Evolutionary conservation across 1,284 basidiomycete genomes (phyloP).

Genomic region (Lentinus polychrous): DNA sequence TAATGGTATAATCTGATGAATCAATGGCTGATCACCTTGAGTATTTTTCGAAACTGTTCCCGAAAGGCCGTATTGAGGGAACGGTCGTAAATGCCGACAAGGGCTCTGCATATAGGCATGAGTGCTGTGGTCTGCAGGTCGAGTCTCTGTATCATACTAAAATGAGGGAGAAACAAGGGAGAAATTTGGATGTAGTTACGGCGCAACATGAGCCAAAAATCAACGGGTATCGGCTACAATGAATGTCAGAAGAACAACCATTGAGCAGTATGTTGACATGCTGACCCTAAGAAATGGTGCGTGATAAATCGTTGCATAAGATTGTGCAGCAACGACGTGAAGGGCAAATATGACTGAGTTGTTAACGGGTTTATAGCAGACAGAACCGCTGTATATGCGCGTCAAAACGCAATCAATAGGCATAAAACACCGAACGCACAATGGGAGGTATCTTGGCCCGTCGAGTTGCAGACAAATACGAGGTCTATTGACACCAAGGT

Average conservation of each 20-base stretch:
- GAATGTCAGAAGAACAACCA: background rate
- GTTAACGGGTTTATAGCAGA: conserved; percentile 17
- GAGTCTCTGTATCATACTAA: conserved; percentile 39
- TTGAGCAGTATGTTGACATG: background rate
- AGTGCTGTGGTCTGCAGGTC: conserved; percentile 45
- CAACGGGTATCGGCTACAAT: conserved; percentile 58
- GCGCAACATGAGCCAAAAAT: conserved; percentile 46
- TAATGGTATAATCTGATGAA: background rate
- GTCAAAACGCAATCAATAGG: background rate
- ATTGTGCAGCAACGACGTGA: conserved; percentile 38
- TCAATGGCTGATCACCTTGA: conserved; percentile 37
- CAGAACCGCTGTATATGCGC: conserved; percentile 2
- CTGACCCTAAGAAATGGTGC: conserved; percentile 54
- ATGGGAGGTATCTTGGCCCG: no score
- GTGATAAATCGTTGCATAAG: conserved; percentile 47
- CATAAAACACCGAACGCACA: no score
- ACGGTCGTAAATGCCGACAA: conserved; percentile 44
- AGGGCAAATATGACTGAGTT: conserved; percentile 19
- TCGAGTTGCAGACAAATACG: background rate
- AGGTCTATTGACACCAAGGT: conserved; percentile 39
- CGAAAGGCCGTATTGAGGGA: conserved; percentile 44
- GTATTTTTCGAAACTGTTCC: conserved; percentile 32
- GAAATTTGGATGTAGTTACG: conserved; percentile 42
- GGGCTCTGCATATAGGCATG: conserved; percentile 41
- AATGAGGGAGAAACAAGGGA: conserved; percentile 8